Evolutionary conservation across 2,329 filamentous ascomycete genomes (phyloP).

Genomic region (Colletotrichum melonis): DNA sequence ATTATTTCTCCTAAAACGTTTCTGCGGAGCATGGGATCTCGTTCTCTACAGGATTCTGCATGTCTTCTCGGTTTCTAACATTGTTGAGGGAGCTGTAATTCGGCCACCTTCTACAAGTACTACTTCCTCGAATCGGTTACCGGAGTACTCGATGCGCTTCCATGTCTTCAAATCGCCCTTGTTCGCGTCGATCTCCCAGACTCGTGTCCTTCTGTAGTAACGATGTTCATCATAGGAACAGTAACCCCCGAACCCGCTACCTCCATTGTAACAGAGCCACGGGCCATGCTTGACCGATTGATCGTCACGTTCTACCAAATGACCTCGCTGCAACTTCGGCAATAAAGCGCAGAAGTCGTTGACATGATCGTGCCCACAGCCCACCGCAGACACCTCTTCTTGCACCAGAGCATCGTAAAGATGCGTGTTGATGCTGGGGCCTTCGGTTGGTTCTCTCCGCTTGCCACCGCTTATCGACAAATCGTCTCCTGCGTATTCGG

Average conservation of each 20-base stretch:
- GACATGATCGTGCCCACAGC: slow-evolving; percentile 47
- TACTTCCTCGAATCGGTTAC: slow-evolving; percentile 45
- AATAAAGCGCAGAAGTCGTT: slow-evolving; percentile 47
- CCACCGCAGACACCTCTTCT: slow-evolving; percentile 42
- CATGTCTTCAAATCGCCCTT: slow-evolving; percentile 40
- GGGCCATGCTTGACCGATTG: slow-evolving; percentile 37
- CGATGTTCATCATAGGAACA: slow-evolving; percentile 42
- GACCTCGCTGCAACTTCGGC: slow-evolving; percentile 38
- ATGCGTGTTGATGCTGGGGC: slow-evolving; percentile 44
- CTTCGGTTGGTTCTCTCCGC: slow-evolving; percentile 43
- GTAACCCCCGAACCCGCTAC: slow-evolving; percentile 45
- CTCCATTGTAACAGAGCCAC: slow-evolving; percentile 45
- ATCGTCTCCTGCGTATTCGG: slow-evolving; percentile 42
- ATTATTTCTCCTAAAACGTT: neutral
- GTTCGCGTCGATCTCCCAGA: slow-evolving; percentile 44
- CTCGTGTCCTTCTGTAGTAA: slow-evolving; percentile 43
- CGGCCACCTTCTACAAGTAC: slow-evolving; percentile 43
- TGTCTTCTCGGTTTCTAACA: neutral
- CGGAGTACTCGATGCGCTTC: slow-evolving; percentile 45
- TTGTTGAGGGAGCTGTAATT: neutral
- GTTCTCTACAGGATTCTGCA: neutral
- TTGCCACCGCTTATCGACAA: slow-evolving; percentile 41
- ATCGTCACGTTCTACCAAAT: slow-evolving; percentile 36
- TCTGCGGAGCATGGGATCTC: neutral
- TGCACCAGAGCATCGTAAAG: slow-evolving; percentile 44